Conservation (phyloP, 2,329 filamentous ascomycete species). For the Colletotrichum liriopes region DNA sequence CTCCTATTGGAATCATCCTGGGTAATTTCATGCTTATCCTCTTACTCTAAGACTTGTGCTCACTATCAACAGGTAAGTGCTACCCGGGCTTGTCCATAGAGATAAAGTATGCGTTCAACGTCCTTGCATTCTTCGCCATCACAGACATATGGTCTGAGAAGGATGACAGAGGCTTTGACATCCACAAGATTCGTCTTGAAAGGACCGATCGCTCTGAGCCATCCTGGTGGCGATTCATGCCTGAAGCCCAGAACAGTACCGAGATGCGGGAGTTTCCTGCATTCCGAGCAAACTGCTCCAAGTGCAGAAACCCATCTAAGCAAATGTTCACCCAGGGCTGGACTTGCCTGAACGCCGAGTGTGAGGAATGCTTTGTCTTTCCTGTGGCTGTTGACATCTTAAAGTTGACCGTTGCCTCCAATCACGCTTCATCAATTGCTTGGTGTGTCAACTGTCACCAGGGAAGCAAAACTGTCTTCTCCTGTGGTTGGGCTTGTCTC, state of each 20-base stretch:
- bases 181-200: slow-evolving; percentile 75
- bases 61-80: slow-evolving; percentile 62
- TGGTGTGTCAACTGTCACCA: slow-evolving; percentile 54
- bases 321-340: slow-evolving; percentile 52
- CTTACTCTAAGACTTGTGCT: not conserved
- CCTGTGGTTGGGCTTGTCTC: slow-evolving; percentile 50
- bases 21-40: slow-evolving; percentile 55
- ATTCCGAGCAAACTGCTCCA: slow-evolving; percentile 52
- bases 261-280: slow-evolving; percentile 21
- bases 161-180: slow-evolving; percentile 50
- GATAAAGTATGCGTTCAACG: slow-evolving; percentile 73
- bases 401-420: slow-evolving; percentile 35
- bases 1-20: slow-evolving; percentile 70
- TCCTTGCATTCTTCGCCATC: slow-evolving; percentile 79
- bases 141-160: slow-evolving; percentile 79
- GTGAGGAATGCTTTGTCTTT: slow-evolving; percentile 36
- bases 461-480: slow-evolving; percentile 56
- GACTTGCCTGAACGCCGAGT: slow-evolving; percentile 50
- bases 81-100: slow-evolving; percentile 64
- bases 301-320: slow-evolving; percentile 58
- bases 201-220: slow-evolving; percentile 65
- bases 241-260: slow-evolving; percentile 16
- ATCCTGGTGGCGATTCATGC: slow-evolving; percentile 73
- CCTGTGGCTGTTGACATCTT: slow-evolving; percentile 5
- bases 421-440: slow-evolving; percentile 24